Conservation (phyloP, 345 rosid genomes). For the Eucalyptus regnans region DNA sequence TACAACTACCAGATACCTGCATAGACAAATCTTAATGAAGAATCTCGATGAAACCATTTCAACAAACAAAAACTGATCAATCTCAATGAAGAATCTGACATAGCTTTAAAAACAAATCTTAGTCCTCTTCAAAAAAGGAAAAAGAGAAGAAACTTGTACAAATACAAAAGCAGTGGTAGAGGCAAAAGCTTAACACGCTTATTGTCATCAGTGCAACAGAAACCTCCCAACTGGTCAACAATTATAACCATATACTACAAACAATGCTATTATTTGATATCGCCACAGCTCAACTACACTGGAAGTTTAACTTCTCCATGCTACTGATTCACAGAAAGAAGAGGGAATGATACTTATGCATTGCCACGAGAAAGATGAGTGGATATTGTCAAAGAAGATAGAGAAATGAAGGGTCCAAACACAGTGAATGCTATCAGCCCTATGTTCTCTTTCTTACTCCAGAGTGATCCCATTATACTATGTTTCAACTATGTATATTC, state of each 20-base stretch:
- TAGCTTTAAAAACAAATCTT: not conserved
- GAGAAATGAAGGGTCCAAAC: not conserved
- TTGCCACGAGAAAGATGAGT: not conserved
- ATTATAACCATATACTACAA: not conserved
- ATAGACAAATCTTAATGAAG: not conserved
- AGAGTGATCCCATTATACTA: not conserved
- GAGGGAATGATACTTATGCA: not conserved
- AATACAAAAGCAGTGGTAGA: not conserved
- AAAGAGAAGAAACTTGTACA: not conserved
- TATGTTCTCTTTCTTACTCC: not conserved
- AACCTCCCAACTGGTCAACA: not conserved
- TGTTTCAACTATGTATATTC: not conserved
- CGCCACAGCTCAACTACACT: not conserved
- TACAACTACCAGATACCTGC: not conserved
- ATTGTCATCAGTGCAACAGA: not conserved
- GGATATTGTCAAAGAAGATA: not conserved
- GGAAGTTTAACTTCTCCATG: not conserved
- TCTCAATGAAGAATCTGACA: not conserved
- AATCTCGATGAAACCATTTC: conserved; percentile 31
- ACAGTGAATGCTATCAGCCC: not conserved
- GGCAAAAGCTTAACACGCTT: not conserved
- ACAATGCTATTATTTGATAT: not conserved
- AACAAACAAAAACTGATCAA: not conserved
- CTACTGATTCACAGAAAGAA: not conserved
- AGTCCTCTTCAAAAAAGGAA: not conserved